phyloP scores from a whole-genome alignment of 164 flowering plant genomes.

The Echeveria elegans region DNA sequence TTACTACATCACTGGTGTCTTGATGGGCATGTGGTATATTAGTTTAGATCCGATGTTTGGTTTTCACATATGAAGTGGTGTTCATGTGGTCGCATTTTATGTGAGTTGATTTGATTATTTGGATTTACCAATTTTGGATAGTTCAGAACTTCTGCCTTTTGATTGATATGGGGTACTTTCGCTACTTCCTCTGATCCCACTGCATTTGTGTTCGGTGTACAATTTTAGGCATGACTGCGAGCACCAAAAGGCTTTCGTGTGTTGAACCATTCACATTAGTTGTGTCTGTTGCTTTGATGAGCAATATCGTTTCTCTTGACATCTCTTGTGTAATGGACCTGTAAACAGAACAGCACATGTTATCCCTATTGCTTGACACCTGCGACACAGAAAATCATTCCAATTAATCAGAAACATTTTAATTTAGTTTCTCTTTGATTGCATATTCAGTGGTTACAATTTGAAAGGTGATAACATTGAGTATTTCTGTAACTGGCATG shows the following conservation, averaged over 20 bases:
- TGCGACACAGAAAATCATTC: background rate
- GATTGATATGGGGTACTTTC: background rate
- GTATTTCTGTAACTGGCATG: background rate
- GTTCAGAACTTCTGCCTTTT: background rate
- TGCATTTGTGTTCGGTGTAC: background rate
- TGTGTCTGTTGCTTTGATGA: background rate
- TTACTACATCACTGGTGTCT: too few relatives aligned
- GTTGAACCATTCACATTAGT: background rate
- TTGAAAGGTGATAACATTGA: background rate
- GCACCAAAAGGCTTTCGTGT: background rate
- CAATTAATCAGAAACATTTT: background rate
- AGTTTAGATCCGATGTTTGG: background rate
- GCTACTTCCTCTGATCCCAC: too few relatives aligned
- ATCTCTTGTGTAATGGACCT: too few relatives aligned
- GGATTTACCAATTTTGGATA: background rate
- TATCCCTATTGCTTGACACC: background rate
- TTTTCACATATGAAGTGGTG: background rate
- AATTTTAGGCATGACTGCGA: background rate
- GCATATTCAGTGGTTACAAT: too few relatives aligned
- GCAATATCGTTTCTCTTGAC: background rate
- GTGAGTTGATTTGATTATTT: background rate
- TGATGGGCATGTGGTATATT: background rate
- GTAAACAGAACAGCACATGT: background rate
- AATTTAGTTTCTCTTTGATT: background rate
- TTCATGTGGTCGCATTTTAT: background rate